These are phyloP conservation scores for Microcos paniculata DNA, from an alignment of 345 rosid species.

Conservation along the genomic window DNA sequence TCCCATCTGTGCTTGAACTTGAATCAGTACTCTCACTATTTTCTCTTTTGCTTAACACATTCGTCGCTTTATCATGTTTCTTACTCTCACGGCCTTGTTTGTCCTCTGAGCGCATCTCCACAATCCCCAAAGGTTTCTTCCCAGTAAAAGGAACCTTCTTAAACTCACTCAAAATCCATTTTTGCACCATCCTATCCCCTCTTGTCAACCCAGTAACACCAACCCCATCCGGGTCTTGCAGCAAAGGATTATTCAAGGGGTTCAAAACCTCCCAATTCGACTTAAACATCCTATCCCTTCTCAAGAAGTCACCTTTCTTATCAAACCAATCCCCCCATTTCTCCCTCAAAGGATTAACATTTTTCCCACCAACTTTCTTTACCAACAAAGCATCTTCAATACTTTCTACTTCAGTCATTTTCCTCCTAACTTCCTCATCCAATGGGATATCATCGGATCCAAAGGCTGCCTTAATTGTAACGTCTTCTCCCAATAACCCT, in stretches of 20 bases:
- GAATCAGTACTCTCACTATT: neutral
- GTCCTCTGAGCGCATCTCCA: slow-evolving; percentile 24
- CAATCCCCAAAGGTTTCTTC: slow-evolving; percentile 61
- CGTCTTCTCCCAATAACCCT: slow-evolving; percentile 26
- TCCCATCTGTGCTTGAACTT: slow-evolving; percentile 2
- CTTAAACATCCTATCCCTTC: slow-evolving; percentile 82
- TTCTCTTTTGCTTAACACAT: slow-evolving; percentile 6
- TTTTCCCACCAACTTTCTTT: slow-evolving; percentile 44
- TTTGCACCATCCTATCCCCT: slow-evolving; percentile 74
- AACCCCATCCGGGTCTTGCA: slow-evolving; percentile 92
- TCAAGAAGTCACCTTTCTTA: slow-evolving; percentile 82
- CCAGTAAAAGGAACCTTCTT: slow-evolving; percentile 58
- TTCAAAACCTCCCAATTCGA: slow-evolving; percentile 76
- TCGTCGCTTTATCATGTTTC: slow-evolving; percentile 23
- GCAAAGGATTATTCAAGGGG: slow-evolving; percentile 73
- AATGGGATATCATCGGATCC: slow-evolving; percentile 81
- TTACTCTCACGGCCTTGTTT: slow-evolving; percentile 19
- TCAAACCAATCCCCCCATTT: slow-evolving; percentile 99
- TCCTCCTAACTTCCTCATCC: slow-evolving; percentile 70
- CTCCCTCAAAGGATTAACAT: slow-evolving; percentile 65
- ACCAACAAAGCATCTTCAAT: slow-evolving; percentile 76
- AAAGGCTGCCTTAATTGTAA: slow-evolving; percentile 45
- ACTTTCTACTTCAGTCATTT: slow-evolving; percentile 57
- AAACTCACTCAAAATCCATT: slow-evolving; percentile 62
- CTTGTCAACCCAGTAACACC: slow-evolving; percentile 70